Evolutionary conservation across 73 alveolate genomes (phyloP).

Genomic region (Effrenium voratum): DNA sequence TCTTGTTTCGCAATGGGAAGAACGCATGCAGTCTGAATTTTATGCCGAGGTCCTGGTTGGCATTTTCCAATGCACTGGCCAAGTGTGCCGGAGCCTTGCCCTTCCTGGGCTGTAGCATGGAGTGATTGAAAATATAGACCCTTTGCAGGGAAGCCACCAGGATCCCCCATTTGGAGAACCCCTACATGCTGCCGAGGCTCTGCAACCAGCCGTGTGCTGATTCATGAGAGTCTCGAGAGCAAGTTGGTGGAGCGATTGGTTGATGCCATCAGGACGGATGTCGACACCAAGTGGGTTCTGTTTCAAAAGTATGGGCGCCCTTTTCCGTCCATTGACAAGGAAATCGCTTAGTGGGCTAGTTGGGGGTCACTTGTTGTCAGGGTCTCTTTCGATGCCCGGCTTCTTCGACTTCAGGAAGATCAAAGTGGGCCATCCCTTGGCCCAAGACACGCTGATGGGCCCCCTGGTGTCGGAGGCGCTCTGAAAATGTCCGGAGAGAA

Average conservation of each 20-base stretch:
- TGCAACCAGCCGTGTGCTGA: slow-evolving; percentile 84
- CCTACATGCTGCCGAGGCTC: slow-evolving; percentile 73
- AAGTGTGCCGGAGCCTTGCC: slow-evolving; percentile 17
- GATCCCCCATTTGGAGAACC: no score
- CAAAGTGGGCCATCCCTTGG: slow-evolving; percentile 76
- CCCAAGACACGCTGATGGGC: slow-evolving; percentile 61
- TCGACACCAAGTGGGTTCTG: not conserved
- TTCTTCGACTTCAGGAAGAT: slow-evolving; percentile 51
- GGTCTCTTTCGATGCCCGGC: no score
- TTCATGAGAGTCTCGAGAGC: slow-evolving; percentile 62
- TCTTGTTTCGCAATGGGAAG: not conserved
- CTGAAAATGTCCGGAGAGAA: not conserved
- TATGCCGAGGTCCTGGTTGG: slow-evolving; percentile 61
- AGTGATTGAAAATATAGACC: no score
- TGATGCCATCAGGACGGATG: slow-evolving; percentile 17
- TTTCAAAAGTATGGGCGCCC: no score
- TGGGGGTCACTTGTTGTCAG: no score
- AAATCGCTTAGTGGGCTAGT: no score
- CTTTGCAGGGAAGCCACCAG: no score
- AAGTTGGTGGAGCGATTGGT: slow-evolving; percentile 28
- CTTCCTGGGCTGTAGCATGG: no score
- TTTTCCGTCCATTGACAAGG: no score
- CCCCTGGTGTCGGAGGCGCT: slow-evolving; percentile 63
- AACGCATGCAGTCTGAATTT: not conserved
- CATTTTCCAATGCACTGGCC: slow-evolving; percentile 82